Percentiles rank a stretch among this genome's conserved stretches.
These are phyloP conservation scores for Pisolithus marmoratus DNA, from an alignment of 768 basidiomycete species.

Conservation along the genomic window DNA sequence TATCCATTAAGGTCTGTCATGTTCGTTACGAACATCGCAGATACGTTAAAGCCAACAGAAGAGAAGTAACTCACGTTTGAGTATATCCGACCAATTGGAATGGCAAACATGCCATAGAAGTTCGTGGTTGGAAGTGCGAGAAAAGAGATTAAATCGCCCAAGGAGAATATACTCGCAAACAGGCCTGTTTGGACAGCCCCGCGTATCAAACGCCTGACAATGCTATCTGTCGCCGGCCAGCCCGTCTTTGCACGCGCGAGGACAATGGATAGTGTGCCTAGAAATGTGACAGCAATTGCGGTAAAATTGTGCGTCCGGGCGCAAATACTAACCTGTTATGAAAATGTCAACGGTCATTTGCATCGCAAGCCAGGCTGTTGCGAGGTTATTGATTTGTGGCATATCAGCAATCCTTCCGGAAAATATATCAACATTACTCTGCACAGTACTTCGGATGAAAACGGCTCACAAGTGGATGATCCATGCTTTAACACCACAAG, in stretches of 20 bases:
- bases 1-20: conserved; percentile 39
- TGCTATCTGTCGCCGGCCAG: conserved; percentile 43
- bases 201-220: conserved; percentile 47
- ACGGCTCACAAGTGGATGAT: conserved; percentile 34
- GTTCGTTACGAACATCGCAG: background rate
- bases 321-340: conserved; percentile 31
- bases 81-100: conserved; percentile 34
- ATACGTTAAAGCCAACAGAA: background rate
- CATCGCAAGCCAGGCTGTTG: conserved; percentile 40
- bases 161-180: conserved; percentile 44
- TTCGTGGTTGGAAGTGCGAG: conserved; percentile 21
- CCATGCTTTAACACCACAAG: conserved; percentile 39
- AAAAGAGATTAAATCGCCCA: conserved; percentile 41
- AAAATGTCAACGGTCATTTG: conserved; percentile 38
- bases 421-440: background rate
- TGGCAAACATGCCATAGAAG: conserved; percentile 32
- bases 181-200: conserved; percentile 49
- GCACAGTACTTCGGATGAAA: background rate
- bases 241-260: conserved; percentile 40
- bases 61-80: conserved; percentile 34
- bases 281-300: background rate
- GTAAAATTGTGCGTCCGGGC: background rate
- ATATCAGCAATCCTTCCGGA: conserved; percentile 35
- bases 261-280: conserved; percentile 21
- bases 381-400: conserved; percentile 32